Percentiles rank a stretch among this genome's conserved stretches.
Evolutionary conservation across 768 basidiomycete species (phyloP).

Genomic region (Multifurca ochricompacta): DNA sequence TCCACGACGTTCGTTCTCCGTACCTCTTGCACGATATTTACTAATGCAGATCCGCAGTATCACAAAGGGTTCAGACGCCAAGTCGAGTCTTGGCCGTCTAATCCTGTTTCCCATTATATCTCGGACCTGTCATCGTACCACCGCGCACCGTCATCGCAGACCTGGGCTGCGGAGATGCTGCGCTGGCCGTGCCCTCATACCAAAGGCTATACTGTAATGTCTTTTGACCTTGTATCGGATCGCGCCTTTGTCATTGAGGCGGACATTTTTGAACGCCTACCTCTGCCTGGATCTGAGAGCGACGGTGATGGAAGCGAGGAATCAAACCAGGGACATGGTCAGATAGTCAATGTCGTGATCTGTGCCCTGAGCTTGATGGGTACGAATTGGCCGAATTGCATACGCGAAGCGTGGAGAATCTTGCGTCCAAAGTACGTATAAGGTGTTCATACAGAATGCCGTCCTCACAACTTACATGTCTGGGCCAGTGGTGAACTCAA

Average conservation of each 20-base stretch:
- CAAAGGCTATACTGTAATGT: conserved; percentile 60
- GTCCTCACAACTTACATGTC: background rate
- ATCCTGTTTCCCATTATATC: conserved; percentile 83
- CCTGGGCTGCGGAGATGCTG: conserved; percentile 92
- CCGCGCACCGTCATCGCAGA: conserved; percentile 74
- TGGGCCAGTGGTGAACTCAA: conserved; percentile 63
- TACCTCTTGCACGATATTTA: background rate
- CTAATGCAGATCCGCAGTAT: conserved; percentile 48
- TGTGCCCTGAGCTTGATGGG: conserved; percentile 97
- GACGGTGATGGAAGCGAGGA: conserved; percentile 30
- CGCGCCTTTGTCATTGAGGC: conserved; percentile 74
- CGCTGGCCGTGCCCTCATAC: conserved; percentile 69
- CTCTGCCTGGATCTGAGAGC: conserved; percentile 72
- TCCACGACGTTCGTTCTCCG: conserved; percentile 57
- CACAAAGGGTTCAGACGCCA: conserved; percentile 88
- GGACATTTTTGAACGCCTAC: conserved; percentile 77
- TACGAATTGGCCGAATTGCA: conserved; percentile 88
- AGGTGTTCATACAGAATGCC: background rate
- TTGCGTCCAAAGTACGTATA: conserved; percentile 69
- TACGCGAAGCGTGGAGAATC: conserved; percentile 85
- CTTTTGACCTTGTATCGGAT: conserved; percentile 75
- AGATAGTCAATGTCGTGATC: conserved; percentile 84
- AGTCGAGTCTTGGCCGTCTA: conserved; percentile 88
- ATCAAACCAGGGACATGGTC: conserved; percentile 45
- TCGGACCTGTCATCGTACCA: conserved; percentile 54